phyloP scores from a whole-genome alignment of 108 stramenopile genomes.

The Ochromonas danica region DNA sequence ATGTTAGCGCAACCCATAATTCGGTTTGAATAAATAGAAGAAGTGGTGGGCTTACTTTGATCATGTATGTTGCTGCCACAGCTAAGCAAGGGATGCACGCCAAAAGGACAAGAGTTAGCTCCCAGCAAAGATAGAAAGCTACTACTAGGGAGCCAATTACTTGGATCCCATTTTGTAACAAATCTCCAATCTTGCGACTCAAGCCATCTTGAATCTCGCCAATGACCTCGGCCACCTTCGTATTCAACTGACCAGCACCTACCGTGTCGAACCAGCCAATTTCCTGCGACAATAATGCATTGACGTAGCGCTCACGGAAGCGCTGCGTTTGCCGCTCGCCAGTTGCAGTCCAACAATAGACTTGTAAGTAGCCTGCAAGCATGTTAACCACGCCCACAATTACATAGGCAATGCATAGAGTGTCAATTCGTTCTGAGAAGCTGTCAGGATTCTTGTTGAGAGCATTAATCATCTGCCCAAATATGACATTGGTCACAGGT shows the following conservation, averaged over 20 bases:
- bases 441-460: conserved; percentile 18
- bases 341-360: conserved; percentile 12
- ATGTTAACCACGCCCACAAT: background rate
- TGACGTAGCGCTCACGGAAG: conserved; percentile 26
- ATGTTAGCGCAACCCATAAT: too few species aligned
- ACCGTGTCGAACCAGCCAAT: conserved; percentile 56
- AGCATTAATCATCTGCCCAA: conserved; percentile 18
- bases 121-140: conserved; percentile 42
- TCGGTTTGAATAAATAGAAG: too few species aligned
- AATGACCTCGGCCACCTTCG: conserved; percentile 48
- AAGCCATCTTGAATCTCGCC: conserved; percentile 54
- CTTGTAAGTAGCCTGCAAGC: background rate
- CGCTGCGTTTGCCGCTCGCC: conserved; percentile 28
- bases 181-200: conserved; percentile 49
- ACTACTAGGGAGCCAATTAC: conserved; percentile 39
- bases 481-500: conserved; percentile 17
- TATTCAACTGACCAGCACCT: conserved; percentile 50
- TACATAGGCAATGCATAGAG: background rate
- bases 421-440: background rate
- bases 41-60: too few species aligned
- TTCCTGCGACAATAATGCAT: conserved; percentile 42
- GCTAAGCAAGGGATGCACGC: conserved; percentile 49
- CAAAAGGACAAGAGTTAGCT: conserved; percentile 48
- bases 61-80: conserved; percentile 30
- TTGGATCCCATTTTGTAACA: conserved; percentile 43